Evolutionary conservation across 2,329 filamentous ascomycete species (phyloP), one percentile per base, ranked within the genome.

Genomic region (Calonectria pseudoreteaudii): DNA sequence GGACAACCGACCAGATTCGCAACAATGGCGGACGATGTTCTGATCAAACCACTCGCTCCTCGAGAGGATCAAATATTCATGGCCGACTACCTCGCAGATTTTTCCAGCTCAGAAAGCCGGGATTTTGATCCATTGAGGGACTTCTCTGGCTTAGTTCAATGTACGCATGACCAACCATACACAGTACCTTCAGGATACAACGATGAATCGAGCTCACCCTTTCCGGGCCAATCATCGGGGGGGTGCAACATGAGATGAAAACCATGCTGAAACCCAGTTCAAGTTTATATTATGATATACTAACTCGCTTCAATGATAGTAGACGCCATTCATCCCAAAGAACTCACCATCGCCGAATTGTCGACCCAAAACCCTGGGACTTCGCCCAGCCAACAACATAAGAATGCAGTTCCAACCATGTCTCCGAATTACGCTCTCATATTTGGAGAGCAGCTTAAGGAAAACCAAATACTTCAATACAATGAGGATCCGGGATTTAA

Each of bases 181-280:
- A 18, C 23, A 28, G 16, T 18, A 13, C 23, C 56, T 20, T 10
- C 16, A 28, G 23, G 18, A 7, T 14, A 4, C 23, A 20, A 1
- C 23, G 10, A 41, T 26, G 36, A n/a, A 6, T 41, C 23, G 18
- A 18, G 8, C 16, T 62, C 36, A 8, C 16, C 14, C 20, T 26
- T 28, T 20, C 20, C 16, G 23, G 26, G 26, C 26, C 11, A 14
- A 41, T 30, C 56, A 41, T 41, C 34, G 9, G 16, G 38, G 56
- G 16, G 8, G 20, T 28, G 14, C n/a, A 26, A 41, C 36, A 9
- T 41, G 1, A 20, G 18, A 14, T 41, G 23, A 4, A 38, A 38
- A 4, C 8, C 8, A 20, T 10, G 18, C 28, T 13, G 4, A 5
- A 1, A 1, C 14, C 16, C 9, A 34, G 2, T 11, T 20, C 0